phyloP scores from a whole-genome alignment of 2,329 filamentous ascomycete genomes.

The Verticillium nubilum region DNA sequence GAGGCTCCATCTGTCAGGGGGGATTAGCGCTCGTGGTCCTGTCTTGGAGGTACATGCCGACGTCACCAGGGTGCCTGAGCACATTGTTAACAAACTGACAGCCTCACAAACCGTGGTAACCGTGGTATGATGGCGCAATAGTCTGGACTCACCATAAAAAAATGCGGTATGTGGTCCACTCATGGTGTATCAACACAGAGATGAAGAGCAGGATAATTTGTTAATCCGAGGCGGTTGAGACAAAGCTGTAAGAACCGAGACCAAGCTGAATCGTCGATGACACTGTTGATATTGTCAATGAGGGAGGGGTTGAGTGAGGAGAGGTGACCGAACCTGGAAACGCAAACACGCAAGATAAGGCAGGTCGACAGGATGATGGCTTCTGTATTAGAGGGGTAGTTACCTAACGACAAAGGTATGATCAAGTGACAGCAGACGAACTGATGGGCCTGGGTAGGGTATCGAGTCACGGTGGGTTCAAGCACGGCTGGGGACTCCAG shows the following conservation, averaged over 20 bases:
- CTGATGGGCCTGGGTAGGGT: background rate
- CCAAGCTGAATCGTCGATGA: too few species aligned
- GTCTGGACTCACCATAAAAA: constrained; percentile 45
- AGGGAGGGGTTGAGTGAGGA: too few species aligned
- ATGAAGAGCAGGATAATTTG: background rate
- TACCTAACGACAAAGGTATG: background rate
- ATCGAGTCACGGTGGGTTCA: background rate
- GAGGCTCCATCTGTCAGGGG: constrained; percentile 64
- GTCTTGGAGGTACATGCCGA: background rate
- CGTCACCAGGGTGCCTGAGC: constrained; percentile 28
- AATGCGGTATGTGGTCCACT: constrained; percentile 42
- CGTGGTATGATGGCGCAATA: background rate
- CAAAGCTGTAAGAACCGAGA: too few species aligned
- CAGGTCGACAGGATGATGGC: too few species aligned
- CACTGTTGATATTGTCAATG: too few species aligned
- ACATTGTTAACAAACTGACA: constrained; percentile 3
- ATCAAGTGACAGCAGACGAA: background rate
- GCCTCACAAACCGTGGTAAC: background rate
- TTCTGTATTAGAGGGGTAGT: background rate
- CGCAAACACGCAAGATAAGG: too few species aligned
- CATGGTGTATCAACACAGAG: constrained; percentile 14
- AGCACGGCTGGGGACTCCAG: background rate
- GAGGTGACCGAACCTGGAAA: too few species aligned
- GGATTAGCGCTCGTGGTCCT: background rate
- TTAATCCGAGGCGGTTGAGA: too few species aligned